A percentile compares a stretch with the other conserved stretches of the same genome.
These are phyloP conservation scores for Stachybotrys echinatus DNA, from an alignment of 2,329 filamentous ascomycete genomes.

Conservation along the genomic window DNA sequence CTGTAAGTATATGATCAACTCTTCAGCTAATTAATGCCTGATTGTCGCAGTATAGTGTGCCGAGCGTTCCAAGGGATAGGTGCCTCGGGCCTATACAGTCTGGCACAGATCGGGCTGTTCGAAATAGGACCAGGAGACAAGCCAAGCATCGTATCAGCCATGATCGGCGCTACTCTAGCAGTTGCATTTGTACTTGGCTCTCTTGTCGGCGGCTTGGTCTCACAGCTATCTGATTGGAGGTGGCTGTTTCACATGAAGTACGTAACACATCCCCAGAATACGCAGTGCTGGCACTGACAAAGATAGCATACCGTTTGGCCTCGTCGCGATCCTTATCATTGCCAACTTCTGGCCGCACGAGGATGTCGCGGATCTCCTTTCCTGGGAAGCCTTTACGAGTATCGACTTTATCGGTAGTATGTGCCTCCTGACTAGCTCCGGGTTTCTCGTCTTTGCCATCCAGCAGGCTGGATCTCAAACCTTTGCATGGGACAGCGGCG, in stretches of 20 bases:
- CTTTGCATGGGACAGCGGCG: slow-evolving; percentile 44
- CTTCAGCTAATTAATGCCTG: slow-evolving; percentile 8
- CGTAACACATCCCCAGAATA: slow-evolving; percentile 8
- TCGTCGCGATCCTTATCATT: slow-evolving; percentile 39
- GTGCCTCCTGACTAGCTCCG: slow-evolving; percentile 45
- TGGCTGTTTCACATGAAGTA: slow-evolving; percentile 61
- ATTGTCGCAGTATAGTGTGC: slow-evolving; percentile 44
- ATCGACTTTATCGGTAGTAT: slow-evolving; percentile 49
- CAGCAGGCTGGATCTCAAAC: slow-evolving; percentile 51
- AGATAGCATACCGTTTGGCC: slow-evolving; percentile 43
- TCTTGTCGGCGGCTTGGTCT: slow-evolving; percentile 51
- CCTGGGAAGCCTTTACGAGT: slow-evolving; percentile 35
- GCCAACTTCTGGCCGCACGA: slow-evolving; percentile 40
- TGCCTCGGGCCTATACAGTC: slow-evolving; percentile 55
- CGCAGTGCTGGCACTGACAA: slow-evolving; percentile 6
- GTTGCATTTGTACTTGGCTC: slow-evolving; percentile 55
- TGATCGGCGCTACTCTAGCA: slow-evolving; percentile 51
- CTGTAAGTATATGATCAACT: slow-evolving; percentile 31
- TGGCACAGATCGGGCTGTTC: slow-evolving; percentile 52
- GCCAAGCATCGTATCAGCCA: slow-evolving; percentile 47
- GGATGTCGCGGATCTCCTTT: slow-evolving; percentile 27
- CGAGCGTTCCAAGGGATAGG: slow-evolving; percentile 57
- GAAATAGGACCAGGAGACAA: slow-evolving; percentile 49
- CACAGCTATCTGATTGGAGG: slow-evolving; percentile 48
- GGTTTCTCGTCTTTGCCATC: slow-evolving; percentile 49